These are phyloP conservation scores for Penicillium sclerotiorum DNA, from an alignment of 2,329 filamentous ascomycete species.

Conservation along the genomic window DNA sequence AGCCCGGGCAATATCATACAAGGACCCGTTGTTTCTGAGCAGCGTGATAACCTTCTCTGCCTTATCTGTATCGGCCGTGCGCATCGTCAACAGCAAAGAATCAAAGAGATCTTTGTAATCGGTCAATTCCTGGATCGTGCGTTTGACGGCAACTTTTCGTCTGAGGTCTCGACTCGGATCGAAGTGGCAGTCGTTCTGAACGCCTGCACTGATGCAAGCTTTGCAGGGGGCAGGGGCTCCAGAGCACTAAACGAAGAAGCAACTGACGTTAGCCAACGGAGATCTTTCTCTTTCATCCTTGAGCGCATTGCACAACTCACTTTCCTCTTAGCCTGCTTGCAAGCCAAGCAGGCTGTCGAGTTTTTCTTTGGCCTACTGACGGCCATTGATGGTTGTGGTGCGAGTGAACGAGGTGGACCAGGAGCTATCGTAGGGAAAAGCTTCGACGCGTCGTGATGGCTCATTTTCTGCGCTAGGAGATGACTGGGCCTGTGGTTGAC, in stretches of 20 bases:
- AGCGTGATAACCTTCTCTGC: conserved; percentile 30
- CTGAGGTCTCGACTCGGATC: conserved; percentile 39
- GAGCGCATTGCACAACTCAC: conserved; percentile 13
- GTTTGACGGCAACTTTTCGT: conserved; percentile 41
- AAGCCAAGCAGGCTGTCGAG: conserved; percentile 39
- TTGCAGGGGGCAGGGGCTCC: conserved; percentile 39
- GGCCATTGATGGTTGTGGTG: conserved; percentile 21
- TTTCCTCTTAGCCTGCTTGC: conserved; percentile 42
- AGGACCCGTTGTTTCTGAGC: conserved; percentile 31
- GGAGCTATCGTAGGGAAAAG: conserved; percentile 33
- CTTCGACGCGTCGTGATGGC: conserved; percentile 22
- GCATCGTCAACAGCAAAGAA: conserved; percentile 33
- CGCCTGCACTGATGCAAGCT: conserved; percentile 30
- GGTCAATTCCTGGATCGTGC: conserved; percentile 38
- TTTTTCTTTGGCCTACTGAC: conserved; percentile 37
- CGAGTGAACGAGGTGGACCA: conserved; percentile 24
- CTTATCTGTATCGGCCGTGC: conserved; percentile 27
- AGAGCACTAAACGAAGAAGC: conserved; percentile 31
- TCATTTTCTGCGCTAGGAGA: conserved; percentile 11
- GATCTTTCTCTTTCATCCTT: background rate
- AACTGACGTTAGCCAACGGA: background rate
- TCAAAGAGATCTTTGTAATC: conserved; percentile 36
- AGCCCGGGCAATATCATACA: conserved; percentile 29
- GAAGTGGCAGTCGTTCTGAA: conserved; percentile 37
- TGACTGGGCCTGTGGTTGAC: background rate